These are phyloP conservation scores for Cicer bijugum DNA, from an alignment of 306 rosid genomes.

Conservation along the genomic window DNA sequence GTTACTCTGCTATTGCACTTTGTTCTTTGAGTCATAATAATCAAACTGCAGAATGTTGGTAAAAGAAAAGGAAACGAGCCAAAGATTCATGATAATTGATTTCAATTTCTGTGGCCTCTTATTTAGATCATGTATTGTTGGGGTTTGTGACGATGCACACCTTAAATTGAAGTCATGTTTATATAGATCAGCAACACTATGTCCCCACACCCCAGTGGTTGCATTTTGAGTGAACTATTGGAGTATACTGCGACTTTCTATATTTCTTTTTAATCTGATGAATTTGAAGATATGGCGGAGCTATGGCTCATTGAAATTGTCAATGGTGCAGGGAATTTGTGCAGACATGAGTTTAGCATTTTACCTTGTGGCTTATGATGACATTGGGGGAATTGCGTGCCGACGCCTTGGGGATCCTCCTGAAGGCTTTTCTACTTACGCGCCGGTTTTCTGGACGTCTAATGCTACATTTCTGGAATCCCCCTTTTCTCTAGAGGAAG, in stretches of 20 bases:
- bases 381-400: slow-evolving; percentile 84
- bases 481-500: slow-evolving; percentile 77
- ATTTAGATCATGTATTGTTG: neutral
- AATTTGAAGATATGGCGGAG: slow-evolving; percentile 45
- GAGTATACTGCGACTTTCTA: slow-evolving; percentile 18
- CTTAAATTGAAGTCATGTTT: slow-evolving; percentile 2
- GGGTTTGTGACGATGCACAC: slow-evolving; percentile 24
- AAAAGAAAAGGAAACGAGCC: neutral
- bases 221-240: slow-evolving; percentile 14
- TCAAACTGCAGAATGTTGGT: slow-evolving; percentile 14
- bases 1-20: neutral
- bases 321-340: slow-evolving; percentile 78
- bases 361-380: slow-evolving; percentile 85
- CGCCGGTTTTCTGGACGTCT: slow-evolving; percentile 76
- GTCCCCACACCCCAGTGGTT: slow-evolving; percentile 10
- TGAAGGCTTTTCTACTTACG: slow-evolving; percentile 47
- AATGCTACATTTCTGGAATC: slow-evolving; percentile 61
- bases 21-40: slow-evolving; percentile 26
- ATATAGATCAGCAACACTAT: neutral
- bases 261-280: slow-evolving; percentile 31
- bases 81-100: slow-evolving; percentile 21
- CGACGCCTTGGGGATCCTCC: slow-evolving; percentile 72
- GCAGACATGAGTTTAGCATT: slow-evolving; percentile 76
- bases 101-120: slow-evolving; percentile 24
- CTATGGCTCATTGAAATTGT: slow-evolving; percentile 45